Conservation (phyloP, 2,329 filamentous ascomycete species). For the Fusarium sp. region DNA sequence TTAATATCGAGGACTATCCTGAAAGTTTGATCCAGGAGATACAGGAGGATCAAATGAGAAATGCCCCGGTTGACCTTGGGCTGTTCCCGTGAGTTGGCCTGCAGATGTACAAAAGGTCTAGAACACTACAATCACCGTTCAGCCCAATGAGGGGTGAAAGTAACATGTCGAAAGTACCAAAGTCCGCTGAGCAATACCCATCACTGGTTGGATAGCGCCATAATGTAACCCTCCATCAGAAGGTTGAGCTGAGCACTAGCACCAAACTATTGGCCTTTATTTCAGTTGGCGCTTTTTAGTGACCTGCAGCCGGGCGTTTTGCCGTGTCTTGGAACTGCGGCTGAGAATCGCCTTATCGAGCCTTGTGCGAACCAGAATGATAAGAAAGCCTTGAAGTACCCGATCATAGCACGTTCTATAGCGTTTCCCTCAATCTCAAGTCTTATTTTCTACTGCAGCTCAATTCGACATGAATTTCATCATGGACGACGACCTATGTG, state of each 20-base stretch:
- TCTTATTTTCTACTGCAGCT: neutral
- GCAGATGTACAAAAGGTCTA: neutral
- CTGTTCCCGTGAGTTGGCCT: neutral
- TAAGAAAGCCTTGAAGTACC: neutral
- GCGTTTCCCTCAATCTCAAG: neutral
- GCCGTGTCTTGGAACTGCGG: neutral
- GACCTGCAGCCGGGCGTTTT: neutral
- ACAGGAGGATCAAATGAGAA: neutral
- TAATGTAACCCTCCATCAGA: neutral
- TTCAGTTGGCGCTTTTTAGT: neutral
- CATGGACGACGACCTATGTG: neutral
- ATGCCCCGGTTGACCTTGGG: neutral
- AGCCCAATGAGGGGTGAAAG: neutral
- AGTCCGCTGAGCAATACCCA: neutral
- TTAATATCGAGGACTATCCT: constrained; percentile 1
- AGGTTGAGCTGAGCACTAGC: neutral
- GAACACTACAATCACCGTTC: neutral
- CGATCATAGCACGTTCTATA: neutral
- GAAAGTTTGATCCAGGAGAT: neutral
- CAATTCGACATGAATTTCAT: neutral
- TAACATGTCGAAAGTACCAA: neutral
- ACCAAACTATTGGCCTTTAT: neutral
- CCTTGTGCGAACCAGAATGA: neutral
- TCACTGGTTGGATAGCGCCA: neutral
- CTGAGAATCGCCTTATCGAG: neutral